These are phyloP conservation scores for Gentiana macrophylla DNA, from an alignment of 257 asterid genomes.

Conservation along the genomic window DNA sequence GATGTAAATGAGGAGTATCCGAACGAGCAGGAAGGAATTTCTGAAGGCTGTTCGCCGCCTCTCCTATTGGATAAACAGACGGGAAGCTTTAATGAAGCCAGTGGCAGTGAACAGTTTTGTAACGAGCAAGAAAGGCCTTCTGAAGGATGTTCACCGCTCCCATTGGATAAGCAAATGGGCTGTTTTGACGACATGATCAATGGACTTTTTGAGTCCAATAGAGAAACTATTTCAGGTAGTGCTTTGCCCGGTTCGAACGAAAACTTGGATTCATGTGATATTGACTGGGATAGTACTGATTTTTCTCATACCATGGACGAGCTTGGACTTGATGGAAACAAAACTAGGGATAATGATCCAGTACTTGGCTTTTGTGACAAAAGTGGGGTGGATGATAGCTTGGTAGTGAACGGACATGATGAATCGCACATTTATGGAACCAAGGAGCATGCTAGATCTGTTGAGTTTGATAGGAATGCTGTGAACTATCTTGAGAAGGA, in stretches of 20 bases:
- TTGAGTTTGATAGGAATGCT: conserved; percentile 19
- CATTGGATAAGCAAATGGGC: conserved; percentile 19
- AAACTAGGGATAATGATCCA: conserved; percentile 23
- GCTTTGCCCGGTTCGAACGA: conserved; percentile 21
- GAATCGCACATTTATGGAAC: conserved; percentile 13
- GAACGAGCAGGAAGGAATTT: conserved; percentile 10
- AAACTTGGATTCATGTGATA: conserved; percentile 22
- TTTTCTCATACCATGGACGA: conserved; percentile 18
- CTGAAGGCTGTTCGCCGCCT: background rate
- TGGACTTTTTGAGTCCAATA: conserved; percentile 17
- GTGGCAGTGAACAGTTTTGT: conserved; percentile 2
- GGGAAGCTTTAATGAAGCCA: too few relatives aligned
- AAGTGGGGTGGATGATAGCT: conserved; percentile 19
- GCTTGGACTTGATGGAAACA: conserved; percentile 20
- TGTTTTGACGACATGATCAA: conserved; percentile 14
- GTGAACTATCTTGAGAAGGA: conserved; percentile 15
- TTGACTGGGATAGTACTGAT: conserved; percentile 12
- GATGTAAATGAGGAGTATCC: conserved; percentile 12
- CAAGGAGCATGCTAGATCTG: conserved; percentile 20
- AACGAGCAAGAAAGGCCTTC: conserved; percentile 17
- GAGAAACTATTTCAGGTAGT: conserved; percentile 20
- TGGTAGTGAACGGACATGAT: conserved; percentile 19
- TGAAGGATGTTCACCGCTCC: conserved; percentile 13
- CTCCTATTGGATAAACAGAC: too few relatives aligned
- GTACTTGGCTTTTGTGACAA: conserved; percentile 22